These are phyloP conservation scores for Coemansia linderi DNA, from an alignment of 371 early-diverging fungal species.

Conservation along the genomic window DNA sequence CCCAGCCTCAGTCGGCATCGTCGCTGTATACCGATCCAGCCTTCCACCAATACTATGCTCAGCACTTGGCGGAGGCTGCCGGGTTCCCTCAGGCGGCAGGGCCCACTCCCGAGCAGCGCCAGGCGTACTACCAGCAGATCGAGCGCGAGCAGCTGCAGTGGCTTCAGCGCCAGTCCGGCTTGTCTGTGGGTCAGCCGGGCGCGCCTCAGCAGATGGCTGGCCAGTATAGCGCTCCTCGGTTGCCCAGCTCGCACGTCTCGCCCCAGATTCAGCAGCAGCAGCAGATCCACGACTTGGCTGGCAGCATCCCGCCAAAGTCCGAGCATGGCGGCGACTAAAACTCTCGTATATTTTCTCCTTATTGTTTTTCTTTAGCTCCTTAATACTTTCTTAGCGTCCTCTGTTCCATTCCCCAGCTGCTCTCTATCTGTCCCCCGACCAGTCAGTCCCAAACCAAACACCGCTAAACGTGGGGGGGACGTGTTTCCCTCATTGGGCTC, in stretches of 20 bases:
- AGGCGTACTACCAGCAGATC: conserved; percentile 52
- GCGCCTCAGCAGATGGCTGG: background rate
- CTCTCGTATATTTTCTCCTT: background rate
- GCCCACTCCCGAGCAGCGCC: conserved; percentile 44
- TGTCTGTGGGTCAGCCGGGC: conserved; percentile 15
- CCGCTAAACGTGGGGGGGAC: conserved; percentile 1
- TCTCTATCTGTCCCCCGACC: background rate
- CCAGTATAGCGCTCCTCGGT: conserved; percentile 18
- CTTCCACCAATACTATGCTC: conserved; percentile 53
- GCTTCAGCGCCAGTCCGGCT: conserved; percentile 45
- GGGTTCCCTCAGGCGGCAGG: conserved; percentile 49
- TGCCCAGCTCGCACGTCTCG: conserved; percentile 11
- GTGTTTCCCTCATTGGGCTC: background rate
- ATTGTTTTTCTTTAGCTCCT: background rate
- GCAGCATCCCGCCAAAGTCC: background rate
- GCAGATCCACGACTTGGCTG: conserved; percentile 16
- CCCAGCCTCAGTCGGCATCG: conserved; percentile 19
- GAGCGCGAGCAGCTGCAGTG: conserved; percentile 52
- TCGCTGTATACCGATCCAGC: conserved; percentile 44
- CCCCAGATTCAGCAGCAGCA: conserved; percentile 24
- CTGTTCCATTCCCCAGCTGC: background rate
- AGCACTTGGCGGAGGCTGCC: conserved; percentile 48
- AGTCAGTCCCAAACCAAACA: background rate
- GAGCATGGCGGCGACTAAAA: conserved; percentile 18
- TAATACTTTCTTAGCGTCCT: background rate